Conservation (phyloP, 106 monocot genomes). For the Dendrobium huoshanense region DNA sequence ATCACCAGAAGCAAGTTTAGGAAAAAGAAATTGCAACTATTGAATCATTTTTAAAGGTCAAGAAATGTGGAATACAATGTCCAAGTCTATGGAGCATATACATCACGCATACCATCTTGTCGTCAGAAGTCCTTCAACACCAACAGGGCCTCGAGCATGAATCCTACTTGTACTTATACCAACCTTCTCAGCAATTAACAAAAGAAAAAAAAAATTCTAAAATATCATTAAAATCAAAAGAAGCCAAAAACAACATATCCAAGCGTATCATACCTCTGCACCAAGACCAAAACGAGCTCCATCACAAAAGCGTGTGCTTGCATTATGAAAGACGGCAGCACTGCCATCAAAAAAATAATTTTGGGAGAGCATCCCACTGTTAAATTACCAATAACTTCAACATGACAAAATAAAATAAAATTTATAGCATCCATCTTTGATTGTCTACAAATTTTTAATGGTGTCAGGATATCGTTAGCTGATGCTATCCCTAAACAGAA, state of each 20-base stretch:
- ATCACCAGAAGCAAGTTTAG: neutral
- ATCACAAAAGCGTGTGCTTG: constrained; percentile 98
- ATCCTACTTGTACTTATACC: constrained; percentile 98
- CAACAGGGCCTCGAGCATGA: constrained; percentile 97
- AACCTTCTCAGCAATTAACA: constrained; percentile 45
- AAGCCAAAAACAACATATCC: neutral
- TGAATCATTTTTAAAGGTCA: neutral
- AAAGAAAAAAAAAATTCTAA: neutral
- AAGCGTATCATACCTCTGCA: constrained; percentile 70
- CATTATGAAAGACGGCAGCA: constrained; percentile 97
- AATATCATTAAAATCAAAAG: neutral
- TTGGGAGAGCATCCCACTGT: neutral
- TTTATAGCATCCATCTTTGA: no score
- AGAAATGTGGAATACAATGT: neutral
- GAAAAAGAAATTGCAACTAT: constrained; percentile 1
- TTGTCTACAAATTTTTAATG: no score
- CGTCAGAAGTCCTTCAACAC: constrained; percentile 92
- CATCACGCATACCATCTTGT: constrained; percentile 58
- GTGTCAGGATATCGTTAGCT: no score
- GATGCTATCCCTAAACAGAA: no score
- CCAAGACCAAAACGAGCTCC: constrained; percentile 99
- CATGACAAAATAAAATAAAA: no score
- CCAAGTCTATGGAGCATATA: neutral
- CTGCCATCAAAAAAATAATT: constrained; percentile 20
- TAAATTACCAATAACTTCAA: no score